Base-by-base conservation (phyloP, 257 asterid species). In the Nicotiana obtusifolia region DNA sequence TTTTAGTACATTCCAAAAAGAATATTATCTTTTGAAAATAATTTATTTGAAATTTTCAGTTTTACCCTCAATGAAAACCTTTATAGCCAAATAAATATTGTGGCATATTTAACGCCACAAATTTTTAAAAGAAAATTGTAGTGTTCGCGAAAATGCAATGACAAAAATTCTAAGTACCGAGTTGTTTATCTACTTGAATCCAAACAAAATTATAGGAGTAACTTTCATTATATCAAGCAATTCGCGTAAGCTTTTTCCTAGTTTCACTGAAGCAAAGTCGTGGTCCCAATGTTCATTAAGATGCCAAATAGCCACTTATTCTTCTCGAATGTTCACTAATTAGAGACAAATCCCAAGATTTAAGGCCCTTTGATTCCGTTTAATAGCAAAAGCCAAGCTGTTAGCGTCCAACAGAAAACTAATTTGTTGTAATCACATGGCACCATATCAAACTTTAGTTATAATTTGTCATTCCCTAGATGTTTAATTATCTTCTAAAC, bases 271-370 rank as follows among this genome's bases (percentile, higher is more conserved):
- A 47, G 8, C 14, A 44, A 47, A 5, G 20, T 14, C 20, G 0
- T 47, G 37, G 22, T 47, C 78, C 60, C 14, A 44, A 14, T 73
- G 41, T 69, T 10, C 33, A 73, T 47, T 47, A 15, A 15, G 79
- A 73, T 8, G 20, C 79, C 61, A 22, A 73, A 44, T 49, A 24
- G 62, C 62, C 44, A 24, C 79, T 24, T 49, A 73, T 24, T 47
- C 79, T 22, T 49, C 24, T n/a, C 9, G 2, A 49, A 24, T 75
- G 79, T 75, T 49, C 35, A 75, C 1, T 8, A 75, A 47, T 3
- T 47, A 49, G 62, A 75, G 80, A 49, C 80, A 75, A 49, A 75
- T 49, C 17, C 80, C 80, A 49, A 20, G 62, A 75, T 49, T 75
- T 49, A 75, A 75, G 80, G 80, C 5, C 80, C 61, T 49, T 49